Base-by-base conservation (phyloP, 2,329 filamentous ascomycete genomes). In the Claviceps pazoutovae region DNA sequence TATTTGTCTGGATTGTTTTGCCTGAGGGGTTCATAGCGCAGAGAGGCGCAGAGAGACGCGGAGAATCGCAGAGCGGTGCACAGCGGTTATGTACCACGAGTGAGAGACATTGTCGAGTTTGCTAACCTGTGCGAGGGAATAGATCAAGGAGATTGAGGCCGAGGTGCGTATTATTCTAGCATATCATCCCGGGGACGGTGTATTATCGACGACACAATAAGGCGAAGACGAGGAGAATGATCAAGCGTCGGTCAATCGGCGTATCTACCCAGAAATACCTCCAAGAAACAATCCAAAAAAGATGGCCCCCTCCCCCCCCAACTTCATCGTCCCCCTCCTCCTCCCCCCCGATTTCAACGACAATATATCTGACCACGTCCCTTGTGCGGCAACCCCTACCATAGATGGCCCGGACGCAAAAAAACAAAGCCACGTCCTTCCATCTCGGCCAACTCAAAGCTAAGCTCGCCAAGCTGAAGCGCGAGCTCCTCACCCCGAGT, bases 101-200 rank as follows among this genome's bases (percentile, higher is more conserved):
- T 34, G 9, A 34, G 9, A 11, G 30, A 34, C 30, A 0, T 34
- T 34, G 30, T 34, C 9, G 23, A 34, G 30, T 34, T 34, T 55
- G 64, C 71, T 73, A 61, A 70, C 60, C 56, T n/a, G 38, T 51
- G 61, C 60, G 56, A 57, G 13, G 13, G 16, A 59, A 66, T 64
- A 93, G 87, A 96, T 97, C 78, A 95, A 95, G 72, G 87, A 91
- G 64, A 87, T 96, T 71, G 91, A 96, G 86, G 73, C 84, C 74
- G 91, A 96, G 80, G 86, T 91, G 79, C 69, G 79, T 73, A 41
- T 19, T 73, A 41, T 19, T 36, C 6, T 13, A n/a, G 30, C 17
- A 13, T 26, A 39, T 26, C 17, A 14, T 17, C 8, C 39, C 4
- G 9, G 5, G 13, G 4, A 42, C 4, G 5, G 13, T 4, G 3